Conservation (phyloP, 2,329 filamentous ascomycete species). For the Lachnellula subtilissima region DNA sequence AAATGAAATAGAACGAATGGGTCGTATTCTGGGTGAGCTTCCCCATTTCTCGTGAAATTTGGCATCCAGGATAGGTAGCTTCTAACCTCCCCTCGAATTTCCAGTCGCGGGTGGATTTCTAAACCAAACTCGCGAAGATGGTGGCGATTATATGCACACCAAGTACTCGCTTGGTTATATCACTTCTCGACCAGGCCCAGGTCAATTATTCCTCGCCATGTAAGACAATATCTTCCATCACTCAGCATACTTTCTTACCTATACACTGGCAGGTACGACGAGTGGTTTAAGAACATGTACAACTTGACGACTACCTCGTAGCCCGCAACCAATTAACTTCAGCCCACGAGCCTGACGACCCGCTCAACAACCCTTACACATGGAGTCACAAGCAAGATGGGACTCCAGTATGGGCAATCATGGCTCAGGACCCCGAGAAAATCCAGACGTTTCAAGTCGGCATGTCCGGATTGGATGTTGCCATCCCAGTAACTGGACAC, state of each 20-base stretch:
- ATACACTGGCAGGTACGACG: constrained; percentile 28
- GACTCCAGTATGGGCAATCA: constrained; percentile 32
- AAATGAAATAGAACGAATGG: not conserved
- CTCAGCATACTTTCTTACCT: not conserved
- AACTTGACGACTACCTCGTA: constrained; percentile 32
- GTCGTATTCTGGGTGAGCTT: not conserved
- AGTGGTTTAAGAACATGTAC: constrained; percentile 33
- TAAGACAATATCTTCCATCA: not conserved
- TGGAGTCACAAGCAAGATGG: constrained; percentile 32
- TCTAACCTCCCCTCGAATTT: not conserved
- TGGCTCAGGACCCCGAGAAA: constrained; percentile 30
- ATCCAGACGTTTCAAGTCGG: constrained; percentile 30
- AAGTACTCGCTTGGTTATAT: constrained; percentile 32
- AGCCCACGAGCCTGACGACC: constrained; percentile 22
- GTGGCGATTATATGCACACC: constrained; percentile 31
- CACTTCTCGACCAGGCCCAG: constrained; percentile 26
- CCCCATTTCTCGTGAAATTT: not conserved
- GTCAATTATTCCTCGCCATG: constrained; percentile 32
- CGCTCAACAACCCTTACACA: constrained; percentile 31
- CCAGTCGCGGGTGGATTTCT: constrained; percentile 31
- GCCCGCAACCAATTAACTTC: constrained; percentile 24
- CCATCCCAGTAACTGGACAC: constrained; percentile 32
- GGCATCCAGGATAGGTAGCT: not conserved
- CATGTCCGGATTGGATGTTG: constrained; percentile 33
- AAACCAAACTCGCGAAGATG: constrained; percentile 26